phyloP scores from a whole-genome alignment of 495 filamentous ascomycete genomes.

The Daldinia concentrica region DNA sequence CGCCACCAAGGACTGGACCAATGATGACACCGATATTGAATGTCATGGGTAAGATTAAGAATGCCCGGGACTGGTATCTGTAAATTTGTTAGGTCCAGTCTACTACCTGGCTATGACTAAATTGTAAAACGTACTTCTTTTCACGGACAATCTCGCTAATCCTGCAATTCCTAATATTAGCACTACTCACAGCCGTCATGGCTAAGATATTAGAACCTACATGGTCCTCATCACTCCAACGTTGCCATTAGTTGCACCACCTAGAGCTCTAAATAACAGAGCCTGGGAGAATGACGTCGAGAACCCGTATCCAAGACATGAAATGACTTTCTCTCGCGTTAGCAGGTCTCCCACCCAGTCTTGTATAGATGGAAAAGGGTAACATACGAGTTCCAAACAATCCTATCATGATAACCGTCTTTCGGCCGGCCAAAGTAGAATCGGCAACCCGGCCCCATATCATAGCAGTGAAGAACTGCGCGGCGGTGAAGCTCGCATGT shows the following conservation, averaged over 20 bases:
- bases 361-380: neutral
- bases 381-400: constrained; percentile 68
- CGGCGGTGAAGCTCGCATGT: constrained; percentile 80
- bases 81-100: constrained; percentile 21
- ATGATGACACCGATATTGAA: constrained; percentile 83
- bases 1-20: constrained; percentile 77
- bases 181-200: neutral
- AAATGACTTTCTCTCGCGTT: constrained; percentile 57
- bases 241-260: constrained; percentile 83
- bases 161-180: constrained; percentile 44
- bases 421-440: constrained; percentile 73
- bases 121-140: constrained; percentile 55
- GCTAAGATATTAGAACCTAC: constrained; percentile 45
- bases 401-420: constrained; percentile 80
- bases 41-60: constrained; percentile 75
- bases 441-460: constrained; percentile 83
- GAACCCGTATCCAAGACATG: constrained; percentile 83
- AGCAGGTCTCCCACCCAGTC: neutral
- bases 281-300: constrained; percentile 75
- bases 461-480: constrained; percentile 87
- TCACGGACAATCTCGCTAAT: constrained; percentile 82
- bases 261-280: constrained; percentile 75
- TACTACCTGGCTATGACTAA: neutral
- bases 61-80: constrained; percentile 69
- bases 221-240: constrained; percentile 84